phyloP scores from a whole-genome alignment of 495 filamentous ascomycete species.

The Penicillium verhagenii region DNA sequence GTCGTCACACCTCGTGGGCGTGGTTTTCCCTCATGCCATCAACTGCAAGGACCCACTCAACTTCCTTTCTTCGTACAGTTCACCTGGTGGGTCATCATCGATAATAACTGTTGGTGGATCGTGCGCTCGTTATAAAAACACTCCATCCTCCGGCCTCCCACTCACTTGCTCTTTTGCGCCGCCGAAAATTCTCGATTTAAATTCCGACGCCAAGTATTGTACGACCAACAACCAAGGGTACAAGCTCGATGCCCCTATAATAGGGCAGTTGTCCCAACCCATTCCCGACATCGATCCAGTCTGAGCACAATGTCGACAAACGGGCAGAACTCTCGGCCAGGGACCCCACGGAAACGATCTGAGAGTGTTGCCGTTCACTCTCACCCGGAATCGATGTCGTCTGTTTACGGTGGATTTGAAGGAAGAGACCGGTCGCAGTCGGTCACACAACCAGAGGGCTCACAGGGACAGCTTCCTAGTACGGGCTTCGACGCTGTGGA shows the following conservation, averaged over 20 bases:
- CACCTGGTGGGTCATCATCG: conserved; percentile 1
- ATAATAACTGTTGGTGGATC: background rate
- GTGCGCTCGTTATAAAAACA: conserved; percentile 1
- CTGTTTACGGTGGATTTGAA: background rate
- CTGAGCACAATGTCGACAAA: background rate
- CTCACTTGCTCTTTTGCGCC: background rate
- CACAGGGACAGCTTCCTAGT: conserved; percentile 2
- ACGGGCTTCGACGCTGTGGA: conserved; percentile 46
- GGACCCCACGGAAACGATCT: conserved; percentile 17
- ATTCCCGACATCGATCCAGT: background rate
- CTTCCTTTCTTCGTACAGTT: background rate
- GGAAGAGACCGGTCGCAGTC: conserved; percentile 24
- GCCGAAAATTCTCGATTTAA: background rate
- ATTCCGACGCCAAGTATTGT: background rate
- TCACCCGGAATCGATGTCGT: conserved; percentile 2
- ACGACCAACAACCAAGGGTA: too few relatives aligned
- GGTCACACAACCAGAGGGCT: conserved; percentile 5
- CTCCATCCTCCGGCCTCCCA: conserved; percentile 1
- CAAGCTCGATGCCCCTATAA: too few relatives aligned
- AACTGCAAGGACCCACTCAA: conserved; percentile 6
- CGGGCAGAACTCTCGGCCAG: conserved; percentile 3
- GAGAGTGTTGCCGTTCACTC: conserved; percentile 11
- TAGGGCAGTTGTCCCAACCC: background rate
- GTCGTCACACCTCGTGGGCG: conserved; percentile 14
- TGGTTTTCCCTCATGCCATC: conserved; percentile 10